These are phyloP conservation scores for Penicillium sp. DNA, from an alignment of 2,329 filamentous ascomycete genomes.

Conservation along the genomic window DNA sequence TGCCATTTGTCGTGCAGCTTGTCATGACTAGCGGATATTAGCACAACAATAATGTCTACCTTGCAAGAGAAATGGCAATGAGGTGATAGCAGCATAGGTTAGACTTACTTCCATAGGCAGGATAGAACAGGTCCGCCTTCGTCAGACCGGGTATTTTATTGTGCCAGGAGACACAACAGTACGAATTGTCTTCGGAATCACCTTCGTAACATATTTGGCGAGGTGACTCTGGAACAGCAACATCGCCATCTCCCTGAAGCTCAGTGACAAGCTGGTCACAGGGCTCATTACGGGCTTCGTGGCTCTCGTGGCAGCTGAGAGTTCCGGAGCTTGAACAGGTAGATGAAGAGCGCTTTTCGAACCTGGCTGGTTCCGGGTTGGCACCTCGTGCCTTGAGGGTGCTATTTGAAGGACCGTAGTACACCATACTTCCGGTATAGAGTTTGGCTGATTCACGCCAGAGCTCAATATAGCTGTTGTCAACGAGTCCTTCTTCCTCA, in stretches of 20 bases:
- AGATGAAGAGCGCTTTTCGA: not conserved
- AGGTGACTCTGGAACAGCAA: not conserved
- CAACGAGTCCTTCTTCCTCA: not conserved
- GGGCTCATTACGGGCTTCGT: not conserved
- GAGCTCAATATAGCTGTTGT: not conserved
- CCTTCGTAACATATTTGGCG: constrained; percentile 6
- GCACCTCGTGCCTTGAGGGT: too few relatives aligned
- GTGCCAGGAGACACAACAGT: constrained; percentile 7
- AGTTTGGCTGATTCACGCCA: not conserved
- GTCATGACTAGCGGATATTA: not conserved
- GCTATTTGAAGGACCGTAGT: not conserved
- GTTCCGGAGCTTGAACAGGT: not conserved
- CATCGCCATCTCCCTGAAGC: not conserved
- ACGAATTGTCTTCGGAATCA: not conserved
- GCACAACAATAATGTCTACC: not conserved
- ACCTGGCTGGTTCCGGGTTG: too few relatives aligned
- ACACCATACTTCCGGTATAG: not conserved
- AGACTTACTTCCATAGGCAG: not conserved
- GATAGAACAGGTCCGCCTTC: not conserved
- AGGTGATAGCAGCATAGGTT: not conserved
- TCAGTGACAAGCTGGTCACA: not conserved
- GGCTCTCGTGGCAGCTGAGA: not conserved
- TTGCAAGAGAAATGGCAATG: not conserved
- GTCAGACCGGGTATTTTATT: not conserved
- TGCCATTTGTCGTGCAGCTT: not conserved